Base-by-base conservation (phyloP, 192 early-diverging fungal genomes). In the Rhizophagus sp. region DNA sequence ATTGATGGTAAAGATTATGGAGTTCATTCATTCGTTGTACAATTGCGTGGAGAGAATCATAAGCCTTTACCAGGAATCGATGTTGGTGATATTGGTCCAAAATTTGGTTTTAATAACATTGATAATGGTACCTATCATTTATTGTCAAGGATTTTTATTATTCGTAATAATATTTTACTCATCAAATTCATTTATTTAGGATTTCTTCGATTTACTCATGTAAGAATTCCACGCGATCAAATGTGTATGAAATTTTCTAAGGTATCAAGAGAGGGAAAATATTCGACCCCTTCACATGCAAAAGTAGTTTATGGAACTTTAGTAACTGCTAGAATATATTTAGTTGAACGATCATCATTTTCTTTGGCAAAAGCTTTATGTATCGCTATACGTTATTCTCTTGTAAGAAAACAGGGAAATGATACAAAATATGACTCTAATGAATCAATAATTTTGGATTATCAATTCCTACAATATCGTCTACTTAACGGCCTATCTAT, bases 181-280 rank as follows among this genome's bases (percentile, higher is more conserved):
- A 7, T 36, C 41, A 69, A 69, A 69, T 8, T 47, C 11, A 47
- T 47, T 41, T 19, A 27, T 13, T 65, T 36, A 69, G 95, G 94
- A 0, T 96, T 92, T 90, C 90, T 96, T 81, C 91, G 94, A 70
- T 92, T 96, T 80, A 93, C 92, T 33, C 84, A 93, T 81, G 94
- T 96, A 65, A 90, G 93, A 73, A 93, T 96, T 63, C 95, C 95
- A 10, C 90, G 94, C 13, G 88, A 89, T 30, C 89, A 95, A 78
- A 96, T 96, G 95, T 88, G 95, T 80, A 93, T 93, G 93, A 93
- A 93, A 84, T 94, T 94, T 85, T 89, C 95, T 69, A 93, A 92
- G 81, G 92, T 96, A 70, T 87, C 87, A 57, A 84, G 90, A 9
- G 83, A 87, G n/a, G 93, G 94, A 36, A 85, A 87, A 34, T 93